Evolutionary conservation across 1,284 basidiomycete species (phyloP).

Genomic region (Phlebopus sp.): DNA sequence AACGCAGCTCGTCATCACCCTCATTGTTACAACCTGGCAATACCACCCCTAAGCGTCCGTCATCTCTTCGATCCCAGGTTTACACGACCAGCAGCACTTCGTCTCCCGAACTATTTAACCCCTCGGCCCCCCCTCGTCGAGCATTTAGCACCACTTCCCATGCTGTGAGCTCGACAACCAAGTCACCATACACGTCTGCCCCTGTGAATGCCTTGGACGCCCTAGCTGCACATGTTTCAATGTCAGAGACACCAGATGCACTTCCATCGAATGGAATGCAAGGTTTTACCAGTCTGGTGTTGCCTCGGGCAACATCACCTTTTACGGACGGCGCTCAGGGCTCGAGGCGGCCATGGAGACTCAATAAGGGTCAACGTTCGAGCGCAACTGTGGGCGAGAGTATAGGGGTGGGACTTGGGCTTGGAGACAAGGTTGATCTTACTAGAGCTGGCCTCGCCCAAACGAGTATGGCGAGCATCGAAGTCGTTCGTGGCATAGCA

Average conservation of each 20-base stretch:
- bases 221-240: conserved; percentile 30
- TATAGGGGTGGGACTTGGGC: conserved; percentile 27
- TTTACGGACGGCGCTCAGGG: conserved; percentile 12
- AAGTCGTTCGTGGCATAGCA: conserved; percentile 68
- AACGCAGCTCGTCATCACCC: conserved; percentile 31
- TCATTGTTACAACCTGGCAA: conserved; percentile 9
- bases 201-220: conserved; percentile 32
- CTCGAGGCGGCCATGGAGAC: conserved; percentile 27
- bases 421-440: conserved; percentile 60
- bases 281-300: conserved; percentile 67
- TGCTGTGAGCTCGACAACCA: conserved; percentile 26
- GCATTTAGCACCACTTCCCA: conserved; percentile 14
- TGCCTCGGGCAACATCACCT: conserved; percentile 53
- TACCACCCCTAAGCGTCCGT: conserved; percentile 5
- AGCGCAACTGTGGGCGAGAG: conserved; percentile 21
- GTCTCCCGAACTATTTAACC: neutral
- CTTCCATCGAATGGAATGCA: conserved; percentile 54
- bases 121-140: conserved; percentile 12
- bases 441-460: conserved; percentile 74
- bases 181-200: conserved; percentile 29
- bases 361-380: conserved; percentile 12
- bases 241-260: conserved; percentile 25
- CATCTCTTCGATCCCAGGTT: conserved; percentile 1
- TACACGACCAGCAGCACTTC: conserved; percentile 1
- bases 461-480: conserved; percentile 82